Percentiles rank a stretch among this genome's conserved stretches.
These are phyloP conservation scores for Naumovozyma dairenensis DNA, from an alignment of 805 yeast genomes.

Conservation along the genomic window DNA sequence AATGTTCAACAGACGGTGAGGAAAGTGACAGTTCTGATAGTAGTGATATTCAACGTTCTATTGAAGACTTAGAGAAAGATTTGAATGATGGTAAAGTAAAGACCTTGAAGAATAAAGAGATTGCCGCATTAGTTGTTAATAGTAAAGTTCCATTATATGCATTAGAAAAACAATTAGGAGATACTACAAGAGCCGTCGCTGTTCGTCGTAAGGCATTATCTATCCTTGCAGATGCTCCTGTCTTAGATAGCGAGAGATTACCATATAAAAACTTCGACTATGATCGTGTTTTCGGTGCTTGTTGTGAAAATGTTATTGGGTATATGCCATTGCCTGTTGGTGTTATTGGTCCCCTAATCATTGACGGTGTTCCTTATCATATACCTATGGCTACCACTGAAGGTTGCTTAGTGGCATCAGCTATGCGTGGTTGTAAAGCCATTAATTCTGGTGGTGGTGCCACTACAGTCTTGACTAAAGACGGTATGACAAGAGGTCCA, in stretches of 20 bases:
- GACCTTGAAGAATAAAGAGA: constrained; percentile 60
- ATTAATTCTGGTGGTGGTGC: constrained; percentile 97
- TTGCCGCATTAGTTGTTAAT: constrained; percentile 54
- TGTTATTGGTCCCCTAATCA: constrained; percentile 90
- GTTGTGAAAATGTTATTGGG: constrained; percentile 98
- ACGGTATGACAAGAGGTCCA: constrained; percentile 99
- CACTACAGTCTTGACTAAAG: constrained; percentile 79
- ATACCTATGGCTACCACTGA: constrained; percentile 99
- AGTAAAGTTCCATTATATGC: constrained; percentile 90
- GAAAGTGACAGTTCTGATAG: constrained; percentile 31
- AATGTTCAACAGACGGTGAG: constrained; percentile 14
- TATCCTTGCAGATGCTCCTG: constrained; percentile 69
- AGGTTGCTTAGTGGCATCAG: constrained; percentile 96
- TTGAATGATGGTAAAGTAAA: constrained; percentile 65
- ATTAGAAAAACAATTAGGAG: constrained; percentile 81
- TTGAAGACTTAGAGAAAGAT: constrained; percentile 53
- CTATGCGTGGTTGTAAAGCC: constrained; percentile 99
- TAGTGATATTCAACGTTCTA: constrained; percentile 34
- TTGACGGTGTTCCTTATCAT: constrained; percentile 81
- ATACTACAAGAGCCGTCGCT: constrained; percentile 84
- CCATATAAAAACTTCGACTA: constrained; percentile 84
- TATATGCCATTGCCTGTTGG: constrained; percentile 95
- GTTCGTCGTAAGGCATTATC: constrained; percentile 93
- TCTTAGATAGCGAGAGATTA: constrained; percentile 56
- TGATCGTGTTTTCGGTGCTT: constrained; percentile 94